Evolutionary conservation across 1,139 yeast genomes (phyloP).

Genomic region (Diutina mesorugosa): DNA sequence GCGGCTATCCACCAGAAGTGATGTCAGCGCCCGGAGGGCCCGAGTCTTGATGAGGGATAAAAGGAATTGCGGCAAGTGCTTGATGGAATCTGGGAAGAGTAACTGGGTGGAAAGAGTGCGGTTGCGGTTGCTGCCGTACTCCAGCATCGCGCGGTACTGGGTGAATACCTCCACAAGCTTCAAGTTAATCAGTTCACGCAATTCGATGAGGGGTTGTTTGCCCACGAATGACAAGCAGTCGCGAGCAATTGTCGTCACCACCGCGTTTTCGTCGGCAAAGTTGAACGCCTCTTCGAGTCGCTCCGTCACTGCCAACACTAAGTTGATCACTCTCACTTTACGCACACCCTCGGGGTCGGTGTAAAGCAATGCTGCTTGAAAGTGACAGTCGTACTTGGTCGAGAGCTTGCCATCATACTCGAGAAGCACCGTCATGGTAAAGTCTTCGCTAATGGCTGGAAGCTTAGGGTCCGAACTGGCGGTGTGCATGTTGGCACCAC

Average conservation of each 20-base stretch:
- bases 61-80: conserved; percentile 56
- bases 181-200: conserved; percentile 50
- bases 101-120: conserved; percentile 49
- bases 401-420: conserved; percentile 68
- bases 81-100: conserved; percentile 71
- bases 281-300: conserved; percentile 63
- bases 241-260: conserved; percentile 59
- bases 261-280: conserved; percentile 77
- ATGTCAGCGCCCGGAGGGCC: conserved; percentile 41
- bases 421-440: conserved; percentile 60
- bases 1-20: conserved; percentile 41
- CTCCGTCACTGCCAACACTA: conserved; percentile 71
- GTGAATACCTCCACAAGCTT: conserved; percentile 66
- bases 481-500: conserved; percentile 19
- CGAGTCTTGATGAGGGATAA: conserved; percentile 58
- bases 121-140: conserved; percentile 34
- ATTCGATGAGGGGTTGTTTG: conserved; percentile 43
- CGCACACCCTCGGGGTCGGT: conserved; percentile 68
- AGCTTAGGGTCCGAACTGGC: conserved; percentile 47
- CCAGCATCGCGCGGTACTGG: conserved; percentile 52
- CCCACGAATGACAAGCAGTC: conserved; percentile 56
- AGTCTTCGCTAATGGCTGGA: conserved; percentile 54
- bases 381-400: conserved; percentile 67
- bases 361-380: conserved; percentile 82
- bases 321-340: conserved; percentile 74